Evolutionary conservation across 1,284 basidiomycete species (phyloP), one percentile per base, ranked within the genome.

Genomic region (Apiotrichum akiyoshidainum): DNA sequence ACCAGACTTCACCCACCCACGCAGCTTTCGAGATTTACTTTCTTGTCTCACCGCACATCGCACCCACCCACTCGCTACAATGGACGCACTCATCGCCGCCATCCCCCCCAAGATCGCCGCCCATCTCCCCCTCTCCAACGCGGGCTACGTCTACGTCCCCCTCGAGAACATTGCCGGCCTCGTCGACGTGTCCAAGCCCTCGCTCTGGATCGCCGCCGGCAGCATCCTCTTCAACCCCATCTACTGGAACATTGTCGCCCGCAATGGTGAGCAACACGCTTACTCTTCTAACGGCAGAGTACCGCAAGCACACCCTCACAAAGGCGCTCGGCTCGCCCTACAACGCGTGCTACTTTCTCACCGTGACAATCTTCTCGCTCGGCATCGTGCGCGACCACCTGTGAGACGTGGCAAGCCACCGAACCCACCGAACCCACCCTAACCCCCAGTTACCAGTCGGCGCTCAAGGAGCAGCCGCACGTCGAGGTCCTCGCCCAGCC

Each of bases 201-300:
- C 88, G 31, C 74, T 96, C 40, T 84, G 82, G 72, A 64, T 88
- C 26, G 85, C 86, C 1, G 65, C 89, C 17, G 79, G 82, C 1
- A 77, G 86, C 58, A 88, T 92, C 52, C 72, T 84, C 16, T 95
- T 96, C 81, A 97, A 97, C 72, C 94, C 94, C 0, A 85, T 86
- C 2, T 94, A 90, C 67, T 98, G 94, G 95, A 98, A 98, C 79
- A 86, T 93, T 61, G 86, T 94, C 39, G 94, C 94, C 31, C 87
- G 87, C 59, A 92, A 95, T 80, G 94, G 93, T 93, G 59, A 58
- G 83, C 80, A 11, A 39, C 4, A 39, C 4, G 12, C 37, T 39
- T 4, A 31, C 26, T 31, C 13, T 17, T 35, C 54, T 56, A 16
- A 56, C 54, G 14, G 19, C 68, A 95, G 92, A 96, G 78, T 90